Evolutionary conservation across 2,329 filamentous ascomycete genomes (phyloP).

Genomic region (Trichoderma harzianum): DNA sequence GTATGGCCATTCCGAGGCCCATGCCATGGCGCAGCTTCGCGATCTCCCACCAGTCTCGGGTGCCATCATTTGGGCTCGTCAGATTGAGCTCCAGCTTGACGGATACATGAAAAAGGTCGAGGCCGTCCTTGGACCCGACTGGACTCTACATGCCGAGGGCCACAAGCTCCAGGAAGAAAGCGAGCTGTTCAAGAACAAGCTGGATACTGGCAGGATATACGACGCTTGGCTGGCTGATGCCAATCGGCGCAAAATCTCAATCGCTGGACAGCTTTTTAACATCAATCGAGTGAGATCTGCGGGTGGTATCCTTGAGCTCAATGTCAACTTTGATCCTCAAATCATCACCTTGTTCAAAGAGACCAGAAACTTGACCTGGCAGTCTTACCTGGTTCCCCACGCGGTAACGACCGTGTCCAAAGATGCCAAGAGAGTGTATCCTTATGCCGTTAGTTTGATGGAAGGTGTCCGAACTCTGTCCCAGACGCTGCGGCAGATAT

Average conservation of each 20-base stretch:
- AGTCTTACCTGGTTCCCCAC: slow-evolving; percentile 91
- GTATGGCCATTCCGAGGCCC: slow-evolving; percentile 95
- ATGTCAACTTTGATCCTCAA: slow-evolving; percentile 95
- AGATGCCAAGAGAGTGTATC: slow-evolving; percentile 97
- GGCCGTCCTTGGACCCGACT: slow-evolving; percentile 90
- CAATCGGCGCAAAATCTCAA: slow-evolving; percentile 81
- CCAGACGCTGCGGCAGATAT: slow-evolving; percentile 81
- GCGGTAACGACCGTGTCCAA: slow-evolving; percentile 94
- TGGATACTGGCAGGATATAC: slow-evolving; percentile 90
- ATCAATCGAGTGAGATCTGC: slow-evolving; percentile 86
- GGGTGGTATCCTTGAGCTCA: slow-evolving; percentile 81
- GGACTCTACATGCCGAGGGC: slow-evolving; percentile 90
- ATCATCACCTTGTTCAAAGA: slow-evolving; percentile 99
- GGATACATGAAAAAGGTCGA: slow-evolving; percentile 99
- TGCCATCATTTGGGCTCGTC: slow-evolving; percentile 94
- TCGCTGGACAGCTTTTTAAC: slow-evolving; percentile 86
- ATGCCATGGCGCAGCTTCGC: slow-evolving; percentile 95
- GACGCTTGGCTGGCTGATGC: slow-evolving; percentile 95
- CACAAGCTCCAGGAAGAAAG: slow-evolving; percentile 91
- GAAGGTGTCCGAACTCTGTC: slow-evolving; percentile 94
- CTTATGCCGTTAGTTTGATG: slow-evolving; percentile 96
- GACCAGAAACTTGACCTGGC: slow-evolving; percentile 91
- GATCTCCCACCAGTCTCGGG: slow-evolving; percentile 95
- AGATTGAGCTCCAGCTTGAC: slow-evolving; percentile 94
- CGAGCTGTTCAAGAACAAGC: slow-evolving; percentile 90